phyloP scores from a whole-genome alignment of 2,329 filamentous ascomycete genomes.

The Bipolaris victoriae region DNA sequence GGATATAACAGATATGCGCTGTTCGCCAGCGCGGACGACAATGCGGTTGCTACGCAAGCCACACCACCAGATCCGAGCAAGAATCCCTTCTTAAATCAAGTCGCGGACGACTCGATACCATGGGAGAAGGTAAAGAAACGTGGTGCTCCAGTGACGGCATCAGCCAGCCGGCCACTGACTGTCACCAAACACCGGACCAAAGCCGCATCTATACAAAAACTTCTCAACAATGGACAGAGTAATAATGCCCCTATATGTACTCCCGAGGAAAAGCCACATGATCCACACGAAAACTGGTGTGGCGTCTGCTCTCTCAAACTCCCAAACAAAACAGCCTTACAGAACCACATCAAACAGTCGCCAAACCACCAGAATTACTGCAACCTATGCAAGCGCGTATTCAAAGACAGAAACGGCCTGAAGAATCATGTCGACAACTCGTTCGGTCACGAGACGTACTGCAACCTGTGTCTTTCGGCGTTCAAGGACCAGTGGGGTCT shows the following conservation, averaged over 20 bases:
- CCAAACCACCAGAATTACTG: constrained; percentile 41
- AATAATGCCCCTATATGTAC: constrained; percentile 16
- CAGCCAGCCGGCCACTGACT: constrained; percentile 10
- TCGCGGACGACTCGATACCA: constrained; percentile 28
- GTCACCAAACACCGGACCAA: constrained; percentile 13
- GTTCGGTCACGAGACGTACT: constrained; percentile 34
- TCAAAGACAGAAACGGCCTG: constrained; percentile 44
- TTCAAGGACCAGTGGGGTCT: constrained; percentile 43
- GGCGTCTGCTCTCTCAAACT: constrained; percentile 39
- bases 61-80: constrained; percentile 10
- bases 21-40: constrained; percentile 24
- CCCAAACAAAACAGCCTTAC: constrained; percentile 28
- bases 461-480: constrained; percentile 44
- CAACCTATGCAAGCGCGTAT: constrained; percentile 45
- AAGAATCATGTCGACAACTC: constrained; percentile 45
- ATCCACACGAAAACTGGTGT: constrained; percentile 41
- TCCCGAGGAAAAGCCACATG: constrained; percentile 3
- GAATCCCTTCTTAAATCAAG: constrained; percentile 34
- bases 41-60: background rate
- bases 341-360: constrained; percentile 35
- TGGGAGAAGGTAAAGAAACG: constrained; percentile 40
- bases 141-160: constrained; percentile 6
- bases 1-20: constrained; percentile 35
- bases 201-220: background rate
- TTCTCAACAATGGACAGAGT: constrained; percentile 7